Evolutionary conservation across 345 rosid species (phyloP), one percentile per base, ranked within the genome.

Genomic region (Eucalyptus sp.): DNA sequence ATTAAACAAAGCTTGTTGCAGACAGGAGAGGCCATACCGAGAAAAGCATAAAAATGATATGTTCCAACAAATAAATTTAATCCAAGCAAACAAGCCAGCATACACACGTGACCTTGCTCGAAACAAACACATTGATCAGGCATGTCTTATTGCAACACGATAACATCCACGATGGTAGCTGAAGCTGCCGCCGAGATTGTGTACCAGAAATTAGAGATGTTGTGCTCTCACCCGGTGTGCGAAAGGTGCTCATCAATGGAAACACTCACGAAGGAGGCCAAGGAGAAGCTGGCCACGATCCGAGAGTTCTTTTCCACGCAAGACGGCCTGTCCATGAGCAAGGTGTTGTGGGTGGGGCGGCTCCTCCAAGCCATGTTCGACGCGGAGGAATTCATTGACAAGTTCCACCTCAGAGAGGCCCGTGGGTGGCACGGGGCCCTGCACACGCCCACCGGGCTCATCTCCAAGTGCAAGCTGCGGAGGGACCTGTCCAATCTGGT

Each of bases 381-480:
- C 7, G 1, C 52, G 15, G 52, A 50, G 52, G 0, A 50, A 6
- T 50, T 50, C 52, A 50, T 50, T 7, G 52, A 50, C 0, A 50
- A 16, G 0, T 50, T 50, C 52, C 52, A 50, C 52, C 52, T 15
- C 52, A 50, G 52, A 50, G 52, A 50, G 20, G 52, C 52, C 20
- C 1, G 20, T 20, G 0, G 7, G 52, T 6, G 52, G 52, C 20
- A 50, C 52, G 52, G 2, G 0, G 3, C 1, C 52, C 18, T 50
- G 20, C 52, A 50, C 0, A 15, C 1, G 8, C 7, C 8, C 1
- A 20, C 20, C 7, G 20, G 7, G 3, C 52, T 50, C 20, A 6
- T 50, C 52, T 50, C 52, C 52, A 50, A 15, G 17, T 0, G 2
- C 52, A 0, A 15, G 52, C 52, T 50, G 0, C 0, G 18, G 18